A percentile compares a stretch with the other conserved stretches of the same genome.
Evolutionary conservation across 306 rosid genomes (phyloP).

Genomic region (Sophora flavescens): DNA sequence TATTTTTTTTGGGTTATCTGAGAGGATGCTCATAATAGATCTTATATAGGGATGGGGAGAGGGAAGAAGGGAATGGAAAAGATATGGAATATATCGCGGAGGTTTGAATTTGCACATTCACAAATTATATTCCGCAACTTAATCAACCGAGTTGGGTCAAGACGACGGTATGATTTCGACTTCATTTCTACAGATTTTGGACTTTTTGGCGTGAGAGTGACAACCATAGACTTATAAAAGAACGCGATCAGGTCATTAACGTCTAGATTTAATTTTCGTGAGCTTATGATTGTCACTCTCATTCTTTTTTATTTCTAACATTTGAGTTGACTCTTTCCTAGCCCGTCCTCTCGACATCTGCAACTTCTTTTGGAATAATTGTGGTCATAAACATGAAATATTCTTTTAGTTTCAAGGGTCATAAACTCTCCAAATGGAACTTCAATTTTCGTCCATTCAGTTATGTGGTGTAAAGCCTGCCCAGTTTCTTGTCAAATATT

Average conservation of each 20-base stretch:
- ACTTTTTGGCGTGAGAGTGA: too few relatives aligned
- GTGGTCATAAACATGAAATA: not conserved
- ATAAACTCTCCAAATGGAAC: conserved; percentile 19
- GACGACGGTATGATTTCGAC: too few relatives aligned
- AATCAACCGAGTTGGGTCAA: too few relatives aligned
- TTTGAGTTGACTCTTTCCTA: conserved; percentile 6
- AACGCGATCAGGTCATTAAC: too few relatives aligned
- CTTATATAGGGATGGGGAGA: too few relatives aligned
- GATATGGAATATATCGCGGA: too few relatives aligned
- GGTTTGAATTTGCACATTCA: too few relatives aligned
- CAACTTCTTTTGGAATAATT: not conserved
- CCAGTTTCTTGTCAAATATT: not conserved
- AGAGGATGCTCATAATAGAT: too few relatives aligned
- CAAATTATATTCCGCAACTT: too few relatives aligned
- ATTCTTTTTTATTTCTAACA: not conserved
- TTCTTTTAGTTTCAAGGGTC: not conserved
- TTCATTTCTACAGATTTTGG: too few relatives aligned
- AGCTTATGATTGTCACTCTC: not conserved
- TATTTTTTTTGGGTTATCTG: too few relatives aligned
- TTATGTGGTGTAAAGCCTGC: conserved; percentile 19
- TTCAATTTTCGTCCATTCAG: conserved; percentile 30
- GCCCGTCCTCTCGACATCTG: not conserved
- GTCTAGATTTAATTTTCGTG: not conserved
- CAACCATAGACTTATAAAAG: not conserved
- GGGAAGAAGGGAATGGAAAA: too few relatives aligned